Evolutionary conservation across 495 filamentous ascomycete genomes (phyloP).

Genomic region (Xylaria flabelliformis): DNA sequence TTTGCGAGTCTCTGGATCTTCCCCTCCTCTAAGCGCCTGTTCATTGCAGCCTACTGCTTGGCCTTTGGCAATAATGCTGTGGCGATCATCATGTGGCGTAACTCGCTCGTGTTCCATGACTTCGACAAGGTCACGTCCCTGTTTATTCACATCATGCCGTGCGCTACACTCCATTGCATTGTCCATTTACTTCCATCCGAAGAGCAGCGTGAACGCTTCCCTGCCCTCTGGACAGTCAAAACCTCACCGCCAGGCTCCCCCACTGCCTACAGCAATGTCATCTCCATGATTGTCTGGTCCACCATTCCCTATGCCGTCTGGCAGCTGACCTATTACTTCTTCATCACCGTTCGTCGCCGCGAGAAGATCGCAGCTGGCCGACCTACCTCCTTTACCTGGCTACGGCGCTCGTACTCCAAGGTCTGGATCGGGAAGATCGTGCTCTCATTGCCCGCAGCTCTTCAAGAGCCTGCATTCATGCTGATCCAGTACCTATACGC

Average conservation of each 20-base stretch:
- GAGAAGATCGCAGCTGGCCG: conserved; percentile 96
- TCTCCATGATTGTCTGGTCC: conserved; percentile 91
- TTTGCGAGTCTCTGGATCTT: conserved; percentile 89
- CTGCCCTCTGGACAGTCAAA: conserved; percentile 84
- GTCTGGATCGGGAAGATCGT: conserved; percentile 87
- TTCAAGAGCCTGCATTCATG: conserved; percentile 96
- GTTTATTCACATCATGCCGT: conserved; percentile 99
- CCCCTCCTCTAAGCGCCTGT: conserved; percentile 86
- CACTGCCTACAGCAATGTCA: conserved; percentile 75
- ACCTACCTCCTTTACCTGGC: conserved; percentile 97
- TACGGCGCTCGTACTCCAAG: conserved; percentile 86
- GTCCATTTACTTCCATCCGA: conserved; percentile 78
- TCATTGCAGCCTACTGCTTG: conserved; percentile 91
- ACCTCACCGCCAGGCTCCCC: conserved; percentile 70
- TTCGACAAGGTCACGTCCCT: conserved; percentile 95
- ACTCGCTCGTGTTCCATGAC: conserved; percentile 96
- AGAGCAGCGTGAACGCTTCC: conserved; percentile 74
- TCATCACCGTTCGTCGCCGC: conserved; percentile 89
- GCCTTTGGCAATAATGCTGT: conserved; percentile 96
- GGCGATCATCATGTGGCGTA: conserved; percentile 99
- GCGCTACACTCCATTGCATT: conserved; percentile 87
- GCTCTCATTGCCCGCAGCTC: conserved; percentile 69
- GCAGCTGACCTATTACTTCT: conserved; percentile 89
- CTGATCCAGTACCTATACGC: conserved; percentile 92
- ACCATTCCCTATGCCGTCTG: conserved; percentile 90